Base-by-base conservation (phyloP, 202 grass and related monocot genomes). In the Setaria viridis region DNA sequence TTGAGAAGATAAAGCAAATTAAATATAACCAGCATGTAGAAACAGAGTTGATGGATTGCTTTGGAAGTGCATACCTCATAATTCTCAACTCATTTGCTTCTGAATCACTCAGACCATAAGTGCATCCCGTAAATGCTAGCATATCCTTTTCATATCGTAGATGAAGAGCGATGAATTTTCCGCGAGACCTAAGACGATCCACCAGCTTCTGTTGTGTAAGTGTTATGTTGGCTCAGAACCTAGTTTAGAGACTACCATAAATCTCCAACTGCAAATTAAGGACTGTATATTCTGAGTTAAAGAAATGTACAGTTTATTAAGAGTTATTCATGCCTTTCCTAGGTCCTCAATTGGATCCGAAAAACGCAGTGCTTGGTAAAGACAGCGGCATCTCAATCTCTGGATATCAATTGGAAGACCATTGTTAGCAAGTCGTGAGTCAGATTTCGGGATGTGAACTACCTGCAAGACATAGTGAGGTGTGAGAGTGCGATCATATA, bases 171-270 rank as follows among this genome's bases (percentile, higher is more conserved):
- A 99, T 87, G 85, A 92, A 96, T 70, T 86, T 88, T 54, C 91
- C 96, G 60, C 85, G 94, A 67, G 90, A 92, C 62, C 73, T 89
- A 62, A 99, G 82, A 51, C 66, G 91, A 80, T 87, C 91, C 94
- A 99, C 90, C 82, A 99, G 90, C 96, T 96, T 96, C 92, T 99
- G 97, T 93, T 90, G 82, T 90, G 86, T 91, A 91, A 99, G 90
- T 88, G 77, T 92, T 90, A 93, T 6, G 80, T 88, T 87, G 86
- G 71, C 93, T 94, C 96, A 99, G 91, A 95, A 92, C 91, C 88
- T 89, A 92, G 30, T 95, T 96, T 91, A 88, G 20, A 93, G 57
- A 84, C 62, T 90, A 50, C 59, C 76, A 80, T 82, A 83, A 85
- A 87, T 91, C 76, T 79, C 80, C 73, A 77, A 92, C 42, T 87